These are phyloP conservation scores for Lumnitzera racemosa DNA, from an alignment of 345 rosid genomes.

Conservation along the genomic window DNA sequence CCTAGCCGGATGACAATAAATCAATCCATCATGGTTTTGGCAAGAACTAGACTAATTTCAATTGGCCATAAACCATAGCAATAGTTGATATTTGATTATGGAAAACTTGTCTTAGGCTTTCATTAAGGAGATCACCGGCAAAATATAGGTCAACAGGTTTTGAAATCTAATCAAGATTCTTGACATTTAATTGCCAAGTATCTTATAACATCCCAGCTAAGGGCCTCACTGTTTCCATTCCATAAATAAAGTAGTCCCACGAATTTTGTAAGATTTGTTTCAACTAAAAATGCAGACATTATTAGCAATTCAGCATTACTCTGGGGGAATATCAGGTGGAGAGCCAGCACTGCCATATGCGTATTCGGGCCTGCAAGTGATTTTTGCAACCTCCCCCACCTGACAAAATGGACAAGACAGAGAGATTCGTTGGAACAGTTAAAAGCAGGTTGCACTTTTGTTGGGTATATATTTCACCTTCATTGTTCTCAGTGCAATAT, in stretches of 20 bases:
- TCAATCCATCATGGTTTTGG: too few species aligned
- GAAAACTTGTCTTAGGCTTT: too few species aligned
- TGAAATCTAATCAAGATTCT: too few species aligned
- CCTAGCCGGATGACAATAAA: too few species aligned
- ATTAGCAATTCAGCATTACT: conserved; percentile 28
- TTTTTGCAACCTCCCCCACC: conserved; percentile 96
- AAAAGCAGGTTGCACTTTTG: background rate
- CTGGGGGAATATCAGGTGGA: conserved; percentile 84
- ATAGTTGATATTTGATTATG: too few species aligned
- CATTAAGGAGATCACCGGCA: too few species aligned
- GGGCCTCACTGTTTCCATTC: too few species aligned
- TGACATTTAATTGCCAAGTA: too few species aligned
- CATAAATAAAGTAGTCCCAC: background rate
- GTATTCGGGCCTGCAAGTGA: conserved; percentile 90
- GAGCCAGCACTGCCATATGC: conserved; percentile 88
- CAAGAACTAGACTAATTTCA: too few species aligned
- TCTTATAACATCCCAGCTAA: too few species aligned
- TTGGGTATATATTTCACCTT: conserved; percentile 37
- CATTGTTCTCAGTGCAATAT: conserved; percentile 75
- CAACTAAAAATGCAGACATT: background rate
- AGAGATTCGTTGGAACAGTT: background rate
- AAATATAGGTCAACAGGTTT: too few species aligned
- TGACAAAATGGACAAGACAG: conserved; percentile 15
- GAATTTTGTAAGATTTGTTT: background rate
- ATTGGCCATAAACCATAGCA: too few species aligned